Evolutionary conservation across 2,329 filamentous ascomycete species (phyloP).

Genomic region (Atkinsonella hypoxylon): DNA sequence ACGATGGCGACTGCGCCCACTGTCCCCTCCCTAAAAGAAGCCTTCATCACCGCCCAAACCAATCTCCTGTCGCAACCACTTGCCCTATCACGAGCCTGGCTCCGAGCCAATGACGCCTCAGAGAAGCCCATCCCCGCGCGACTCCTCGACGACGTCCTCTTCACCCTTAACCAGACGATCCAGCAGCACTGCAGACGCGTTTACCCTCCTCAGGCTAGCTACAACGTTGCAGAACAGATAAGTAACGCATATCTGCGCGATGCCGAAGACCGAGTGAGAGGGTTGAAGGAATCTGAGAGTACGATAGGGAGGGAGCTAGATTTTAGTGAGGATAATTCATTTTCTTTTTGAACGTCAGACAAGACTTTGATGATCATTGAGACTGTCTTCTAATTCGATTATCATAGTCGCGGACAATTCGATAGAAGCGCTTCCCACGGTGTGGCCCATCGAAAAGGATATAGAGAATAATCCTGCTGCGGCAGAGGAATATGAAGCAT

Average conservation of each 20-base stretch:
- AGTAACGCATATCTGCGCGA: slow-evolving; percentile 48
- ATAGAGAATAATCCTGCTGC: slow-evolving; percentile 28
- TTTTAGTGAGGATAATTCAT: slow-evolving; percentile 26
- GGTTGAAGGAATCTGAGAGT: slow-evolving; percentile 22
- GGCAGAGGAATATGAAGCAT: slow-evolving; percentile 37
- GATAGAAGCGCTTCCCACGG: slow-evolving; percentile 33
- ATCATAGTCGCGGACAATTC: slow-evolving; percentile 27
- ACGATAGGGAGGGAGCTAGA: slow-evolving; percentile 30
- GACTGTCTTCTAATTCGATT: background rate
- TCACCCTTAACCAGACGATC: slow-evolving; percentile 47
- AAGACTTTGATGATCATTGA: too few relatives aligned
- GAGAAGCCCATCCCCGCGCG: slow-evolving; percentile 31
- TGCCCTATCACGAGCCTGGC: slow-evolving; percentile 42
- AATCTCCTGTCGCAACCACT: slow-evolving; percentile 50
- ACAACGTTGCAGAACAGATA: slow-evolving; percentile 63
- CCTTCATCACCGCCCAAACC: slow-evolving; percentile 52
- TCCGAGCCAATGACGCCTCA: slow-evolving; percentile 30
- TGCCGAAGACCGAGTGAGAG: slow-evolving; percentile 26
- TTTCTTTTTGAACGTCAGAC: background rate
- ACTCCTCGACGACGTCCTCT: slow-evolving; percentile 43
- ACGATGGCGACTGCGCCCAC: slow-evolving; percentile 29
- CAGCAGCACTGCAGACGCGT: slow-evolving; percentile 53
- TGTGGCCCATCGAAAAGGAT: slow-evolving; percentile 33
- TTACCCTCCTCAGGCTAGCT: slow-evolving; percentile 56
- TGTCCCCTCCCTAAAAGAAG: slow-evolving; percentile 49